A percentile compares a stretch with the other conserved stretches of the same genome.
These are phyloP conservation scores for Colletotrichum tofieldiae DNA, from an alignment of 2,329 filamentous ascomycete species.

Conservation along the genomic window DNA sequence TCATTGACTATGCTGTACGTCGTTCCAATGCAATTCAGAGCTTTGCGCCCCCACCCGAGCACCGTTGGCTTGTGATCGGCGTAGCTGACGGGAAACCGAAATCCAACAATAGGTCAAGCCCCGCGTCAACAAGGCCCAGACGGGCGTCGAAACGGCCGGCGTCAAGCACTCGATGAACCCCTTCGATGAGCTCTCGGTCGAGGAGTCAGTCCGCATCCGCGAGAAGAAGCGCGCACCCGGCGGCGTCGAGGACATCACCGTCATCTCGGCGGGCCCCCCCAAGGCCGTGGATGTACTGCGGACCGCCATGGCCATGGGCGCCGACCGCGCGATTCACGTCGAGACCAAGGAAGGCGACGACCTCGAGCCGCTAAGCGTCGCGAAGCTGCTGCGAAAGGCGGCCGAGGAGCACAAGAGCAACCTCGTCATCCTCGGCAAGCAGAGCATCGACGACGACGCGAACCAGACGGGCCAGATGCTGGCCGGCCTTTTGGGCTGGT, in stretches of 20 bases:
- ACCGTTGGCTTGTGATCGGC: constrained; percentile 33
- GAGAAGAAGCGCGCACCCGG: constrained; percentile 82
- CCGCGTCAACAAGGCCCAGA: constrained; percentile 80
- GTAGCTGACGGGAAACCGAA: constrained; percentile 31
- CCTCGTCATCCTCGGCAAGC: constrained; percentile 94
- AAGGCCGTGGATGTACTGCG: constrained; percentile 92
- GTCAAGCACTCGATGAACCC: constrained; percentile 99
- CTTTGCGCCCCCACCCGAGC: background rate
- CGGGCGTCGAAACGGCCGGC: constrained; percentile 90
- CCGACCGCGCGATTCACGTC: constrained; percentile 91
- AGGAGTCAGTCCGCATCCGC: constrained; percentile 95
- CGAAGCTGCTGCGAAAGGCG: constrained; percentile 87
- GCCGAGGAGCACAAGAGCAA: constrained; percentile 90
- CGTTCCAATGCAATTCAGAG: background rate
- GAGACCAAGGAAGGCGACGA: constrained; percentile 83
- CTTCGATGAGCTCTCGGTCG: constrained; percentile 98
- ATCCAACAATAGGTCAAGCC: constrained; percentile 72
- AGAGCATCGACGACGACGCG: constrained; percentile 97
- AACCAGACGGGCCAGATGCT: constrained; percentile 99
- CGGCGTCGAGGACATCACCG: constrained; percentile 92
- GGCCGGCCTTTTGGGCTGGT: constrained; percentile 91
- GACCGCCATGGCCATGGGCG: constrained; percentile 99
- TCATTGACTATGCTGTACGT: constrained; percentile 88
- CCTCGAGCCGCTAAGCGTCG: constrained; percentile 91
- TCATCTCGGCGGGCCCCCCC: constrained; percentile 87